Evolutionary conservation across 2,329 filamentous ascomycete species (phyloP), one percentile per base, ranked within the genome.

Genomic region (Aspergillus spinulosporus): DNA sequence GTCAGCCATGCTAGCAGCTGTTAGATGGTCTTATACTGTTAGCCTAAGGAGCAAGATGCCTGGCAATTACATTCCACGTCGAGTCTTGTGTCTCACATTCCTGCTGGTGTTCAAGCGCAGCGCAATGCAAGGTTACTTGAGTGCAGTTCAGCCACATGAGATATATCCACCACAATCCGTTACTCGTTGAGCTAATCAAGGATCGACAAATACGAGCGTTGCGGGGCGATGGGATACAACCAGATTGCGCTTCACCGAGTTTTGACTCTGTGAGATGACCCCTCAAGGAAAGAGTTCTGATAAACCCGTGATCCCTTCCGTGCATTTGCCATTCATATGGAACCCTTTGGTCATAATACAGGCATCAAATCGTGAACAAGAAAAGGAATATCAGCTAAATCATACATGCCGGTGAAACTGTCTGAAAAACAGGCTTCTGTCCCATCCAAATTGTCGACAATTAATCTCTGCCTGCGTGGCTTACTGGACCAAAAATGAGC

Each of bases 161-260:
- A 47, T 26, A 47, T 47, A 21, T 47, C 8, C 45, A 36, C 31
- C 45, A 34, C 45, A 47, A 7, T 14, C 21, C 3, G 47, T 14
- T 11, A 3, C 3, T 31, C 11, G 14, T 9, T 32, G 39, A 52
- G 29, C 29, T 45, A 32, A 52, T 52, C 39, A 21, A 43, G 6
- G 7, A 15, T 40, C n/a, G 9, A 31, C 29, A 12, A 40, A 43
- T 47, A 53, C 46, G 40, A 51, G 39, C 42, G 39, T 40, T 49
- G 49, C 37, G 32, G 45, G 46, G 55, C 44, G 50, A 58, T 54
- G 49, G 29, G 45, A 56, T 54, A 37, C 51, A 49, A 56, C 52
- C 52, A 57, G 44, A 29, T 29, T 47, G 44, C 26, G 32, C n/a
- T 51, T 53, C 45, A 56, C 52, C 52, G 39, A 52, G 37, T 44